Percentiles rank a stretch among this genome's conserved stretches.
phyloP scores from a whole-genome alignment of 192 early-diverging fungal genomes.

The Podila verticillata region DNA sequence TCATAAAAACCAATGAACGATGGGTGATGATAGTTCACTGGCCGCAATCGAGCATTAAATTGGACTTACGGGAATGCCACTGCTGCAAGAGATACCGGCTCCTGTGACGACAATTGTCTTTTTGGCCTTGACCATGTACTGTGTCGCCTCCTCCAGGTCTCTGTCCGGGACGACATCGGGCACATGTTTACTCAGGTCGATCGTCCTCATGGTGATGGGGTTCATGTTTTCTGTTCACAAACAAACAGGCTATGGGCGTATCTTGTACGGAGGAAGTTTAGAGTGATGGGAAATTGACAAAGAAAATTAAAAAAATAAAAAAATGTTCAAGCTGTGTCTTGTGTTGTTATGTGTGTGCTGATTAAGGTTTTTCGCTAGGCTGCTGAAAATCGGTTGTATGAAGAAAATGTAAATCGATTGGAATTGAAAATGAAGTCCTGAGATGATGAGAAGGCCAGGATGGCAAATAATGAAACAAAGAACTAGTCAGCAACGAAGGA shows the following conservation, averaged over 20 bases:
- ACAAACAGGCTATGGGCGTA: neutral
- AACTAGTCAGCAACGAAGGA: neutral
- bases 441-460: neutral
- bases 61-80: slow-evolving; percentile 82
- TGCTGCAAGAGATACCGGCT: slow-evolving; percentile 91
- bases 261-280: neutral
- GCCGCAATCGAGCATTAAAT: neutral
- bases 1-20: neutral
- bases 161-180: slow-evolving; percentile 15
- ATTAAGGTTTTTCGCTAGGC: no score
- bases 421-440: neutral
- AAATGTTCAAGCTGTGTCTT: neutral
- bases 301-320: slow-evolving; percentile 1
- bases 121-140: slow-evolving; percentile 56
- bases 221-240: neutral
- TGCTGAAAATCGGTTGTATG: neutral
- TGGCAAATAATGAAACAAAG: neutral
- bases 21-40: neutral
- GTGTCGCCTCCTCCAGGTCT: slow-evolving; percentile 30
- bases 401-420: neutral
- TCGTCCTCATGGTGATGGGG: slow-evolving; percentile 28
- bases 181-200: slow-evolving; percentile 31
- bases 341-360: neutral
- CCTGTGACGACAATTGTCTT: slow-evolving; percentile 78
- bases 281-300: neutral